These are phyloP conservation scores for Moesziomyces parantarcticus DNA, from an alignment of 1,284 basidiomycete species.

Conservation along the genomic window DNA sequence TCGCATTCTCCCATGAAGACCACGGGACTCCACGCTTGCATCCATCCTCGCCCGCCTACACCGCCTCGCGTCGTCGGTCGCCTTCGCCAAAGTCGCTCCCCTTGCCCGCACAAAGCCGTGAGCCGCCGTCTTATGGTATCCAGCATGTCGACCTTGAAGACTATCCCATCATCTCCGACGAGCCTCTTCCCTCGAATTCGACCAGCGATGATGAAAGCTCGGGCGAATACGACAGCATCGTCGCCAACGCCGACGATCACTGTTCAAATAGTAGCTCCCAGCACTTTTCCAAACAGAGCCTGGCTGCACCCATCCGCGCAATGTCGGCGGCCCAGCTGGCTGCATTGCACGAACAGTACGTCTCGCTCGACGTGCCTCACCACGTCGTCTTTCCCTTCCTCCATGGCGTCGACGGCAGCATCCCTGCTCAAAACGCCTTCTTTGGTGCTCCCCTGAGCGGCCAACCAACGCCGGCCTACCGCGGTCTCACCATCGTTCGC, in stretches of 20 bases:
- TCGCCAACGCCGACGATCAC: slow-evolving; percentile 14
- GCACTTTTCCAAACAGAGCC: slow-evolving; percentile 11
- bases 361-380: slow-evolving; percentile 57
- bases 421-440: slow-evolving; percentile 58
- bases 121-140: slow-evolving; percentile 42
- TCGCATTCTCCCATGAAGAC: slow-evolving; percentile 10
- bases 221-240: slow-evolving; percentile 14
- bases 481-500: slow-evolving; percentile 64
- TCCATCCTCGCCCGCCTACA: slow-evolving; percentile 13
- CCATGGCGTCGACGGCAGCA: slow-evolving; percentile 63
- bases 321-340: slow-evolving; percentile 59
- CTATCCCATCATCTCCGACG: slow-evolving; percentile 50
- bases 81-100: slow-evolving; percentile 34
- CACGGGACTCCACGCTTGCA: slow-evolving; percentile 26
- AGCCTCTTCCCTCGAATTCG: slow-evolving; percentile 18
- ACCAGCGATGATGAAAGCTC: slow-evolving; percentile 11
- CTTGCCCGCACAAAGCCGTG: slow-evolving; percentile 4
- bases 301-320: slow-evolving; percentile 54
- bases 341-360: slow-evolving; percentile 50
- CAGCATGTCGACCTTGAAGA: slow-evolving; percentile 50
- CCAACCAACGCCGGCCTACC: slow-evolving; percentile 56
- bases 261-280: background rate
- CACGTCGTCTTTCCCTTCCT: slow-evolving; percentile 63
- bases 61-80: slow-evolving; percentile 17
- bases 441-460: slow-evolving; percentile 54